Evolutionary conservation across 1,284 basidiomycete genomes (phyloP), one percentile per base, ranked within the genome.

Genomic region (Polyporus tsugae): DNA sequence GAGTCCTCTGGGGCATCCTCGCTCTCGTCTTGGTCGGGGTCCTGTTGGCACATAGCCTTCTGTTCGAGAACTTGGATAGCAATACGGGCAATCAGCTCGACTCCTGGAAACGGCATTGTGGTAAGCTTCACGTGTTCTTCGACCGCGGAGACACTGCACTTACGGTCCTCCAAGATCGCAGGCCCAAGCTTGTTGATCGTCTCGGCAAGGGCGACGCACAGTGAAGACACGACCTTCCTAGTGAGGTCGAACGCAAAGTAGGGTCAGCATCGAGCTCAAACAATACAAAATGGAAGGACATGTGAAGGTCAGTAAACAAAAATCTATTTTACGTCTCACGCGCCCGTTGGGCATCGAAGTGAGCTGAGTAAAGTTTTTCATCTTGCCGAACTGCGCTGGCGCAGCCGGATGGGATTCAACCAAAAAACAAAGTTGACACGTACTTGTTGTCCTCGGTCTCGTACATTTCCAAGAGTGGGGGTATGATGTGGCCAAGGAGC

Each of bases 371-470:
- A 82, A 75, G 73, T 78, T 79, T 83, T 77, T 92, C 92, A 92
- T 93, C 89, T 83, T 70, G 68, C 64, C 70, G 19, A 29, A 22
- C 36, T 60, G 38, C 58, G n/a, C 58, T 41, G 10, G 52, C 22
- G 59, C 36, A 63, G 66, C 65, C 52, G 60, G 62, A 22, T 35
- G 46, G 10, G 15, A 46, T 19, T 3, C 10, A 7, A 13, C 22
- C 19, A 13, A 4, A 42, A 46, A 64, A 57, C 41, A 46, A 64
- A 57, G 61, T 67, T 25, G 65, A 60, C 59, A 91, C 97, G 86
- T 78, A 98, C 97, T 98, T 97, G 85, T 99, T 97, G 78, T 99
- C 98, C 82, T 99, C 97, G 10, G 91, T 91, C 79, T 94, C 92
- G 84, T 95, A 98, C 87, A 96, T 91, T 70, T 96, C 94, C 73